phyloP scores from a whole-genome alignment of 2,329 filamentous ascomycete genomes.

The Ustilaginoidea virens region DNA sequence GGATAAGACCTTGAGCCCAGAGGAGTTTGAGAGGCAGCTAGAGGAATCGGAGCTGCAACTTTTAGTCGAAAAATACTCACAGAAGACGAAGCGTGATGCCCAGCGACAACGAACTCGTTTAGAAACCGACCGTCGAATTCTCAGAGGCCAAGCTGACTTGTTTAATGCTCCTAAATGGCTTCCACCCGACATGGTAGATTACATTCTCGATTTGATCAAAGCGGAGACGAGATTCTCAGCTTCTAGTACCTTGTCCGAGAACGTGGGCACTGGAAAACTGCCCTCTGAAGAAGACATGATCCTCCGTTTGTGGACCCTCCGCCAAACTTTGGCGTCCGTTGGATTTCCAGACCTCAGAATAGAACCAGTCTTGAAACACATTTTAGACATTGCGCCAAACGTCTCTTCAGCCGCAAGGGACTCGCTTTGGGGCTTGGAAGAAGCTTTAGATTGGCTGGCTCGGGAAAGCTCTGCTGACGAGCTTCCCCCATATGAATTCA shows the following conservation, averaged over 20 bases:
- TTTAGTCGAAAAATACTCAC: constrained; percentile 68
- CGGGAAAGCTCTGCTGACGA: constrained; percentile 54
- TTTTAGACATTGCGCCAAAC: constrained; percentile 51
- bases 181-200: constrained; percentile 60
- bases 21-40: constrained; percentile 79
- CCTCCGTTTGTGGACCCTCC: constrained; percentile 70
- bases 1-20: constrained; percentile 50
- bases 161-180: constrained; percentile 68
- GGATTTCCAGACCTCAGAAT: constrained; percentile 53
- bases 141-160: constrained; percentile 62
- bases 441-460: constrained; percentile 83
- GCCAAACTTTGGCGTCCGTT: constrained; percentile 52
- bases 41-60: constrained; percentile 83
- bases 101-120: constrained; percentile 61
- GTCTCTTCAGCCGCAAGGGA: constrained; percentile 43
- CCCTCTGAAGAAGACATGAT: constrained; percentile 62
- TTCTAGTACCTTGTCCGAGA: constrained; percentile 32
- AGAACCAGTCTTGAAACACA: constrained; percentile 46
- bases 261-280: constrained; percentile 31
- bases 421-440: constrained; percentile 70
- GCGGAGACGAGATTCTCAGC: constrained; percentile 45
- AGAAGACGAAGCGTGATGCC: constrained; percentile 67
- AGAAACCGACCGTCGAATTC: constrained; percentile 70
- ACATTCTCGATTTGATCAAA: constrained; percentile 58
- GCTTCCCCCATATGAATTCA: constrained; percentile 52